Evolutionary conservation across 2,329 filamentous ascomycete species (phyloP).

Genomic region (Cercospora brassicicola): DNA sequence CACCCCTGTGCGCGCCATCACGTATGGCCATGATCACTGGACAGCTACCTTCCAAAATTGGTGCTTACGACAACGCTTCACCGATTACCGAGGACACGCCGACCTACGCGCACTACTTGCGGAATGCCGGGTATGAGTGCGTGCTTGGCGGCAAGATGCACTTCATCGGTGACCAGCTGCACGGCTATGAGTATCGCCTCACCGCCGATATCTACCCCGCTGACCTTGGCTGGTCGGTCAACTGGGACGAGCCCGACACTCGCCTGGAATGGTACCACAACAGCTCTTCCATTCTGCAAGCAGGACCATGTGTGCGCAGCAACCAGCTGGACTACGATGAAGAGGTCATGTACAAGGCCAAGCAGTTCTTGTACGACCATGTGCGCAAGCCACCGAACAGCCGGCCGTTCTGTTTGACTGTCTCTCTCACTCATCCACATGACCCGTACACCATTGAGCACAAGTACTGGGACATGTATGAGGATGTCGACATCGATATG

Average conservation of each 20-base stretch:
- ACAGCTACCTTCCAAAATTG: conserved; percentile 86
- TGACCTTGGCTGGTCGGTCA: conserved; percentile 91
- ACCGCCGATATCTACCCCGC: conserved; percentile 96
- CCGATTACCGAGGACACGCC: conserved; percentile 81
- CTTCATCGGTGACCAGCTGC: conserved; percentile 90
- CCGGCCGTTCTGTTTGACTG: conserved; percentile 82
- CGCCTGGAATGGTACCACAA: conserved; percentile 96
- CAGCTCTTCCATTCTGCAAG: conserved; percentile 87
- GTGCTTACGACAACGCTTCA: conserved; percentile 86
- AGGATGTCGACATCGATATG: conserved; percentile 81
- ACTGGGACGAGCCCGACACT: conserved; percentile 86
- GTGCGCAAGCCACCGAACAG: conserved; percentile 73
- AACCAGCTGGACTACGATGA: conserved; percentile 97
- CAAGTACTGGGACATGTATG: conserved; percentile 91
- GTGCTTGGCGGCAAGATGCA: conserved; percentile 95
- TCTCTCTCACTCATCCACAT: conserved; percentile 91
- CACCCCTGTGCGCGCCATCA: conserved; percentile 86
- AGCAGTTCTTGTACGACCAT: conserved; percentile 87
- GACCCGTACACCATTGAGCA: conserved; percentile 93
- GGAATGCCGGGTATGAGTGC: conserved; percentile 82
- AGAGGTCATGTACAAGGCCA: conserved; percentile 89
- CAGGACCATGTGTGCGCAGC: conserved; percentile 81
- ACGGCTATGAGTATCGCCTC: conserved; percentile 87
- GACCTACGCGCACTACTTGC: conserved; percentile 90
- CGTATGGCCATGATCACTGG: conserved; percentile 94